Evolutionary conservation across 2,329 filamentous ascomycete species (phyloP).

Genomic region (Polytolypa hystricis): DNA sequence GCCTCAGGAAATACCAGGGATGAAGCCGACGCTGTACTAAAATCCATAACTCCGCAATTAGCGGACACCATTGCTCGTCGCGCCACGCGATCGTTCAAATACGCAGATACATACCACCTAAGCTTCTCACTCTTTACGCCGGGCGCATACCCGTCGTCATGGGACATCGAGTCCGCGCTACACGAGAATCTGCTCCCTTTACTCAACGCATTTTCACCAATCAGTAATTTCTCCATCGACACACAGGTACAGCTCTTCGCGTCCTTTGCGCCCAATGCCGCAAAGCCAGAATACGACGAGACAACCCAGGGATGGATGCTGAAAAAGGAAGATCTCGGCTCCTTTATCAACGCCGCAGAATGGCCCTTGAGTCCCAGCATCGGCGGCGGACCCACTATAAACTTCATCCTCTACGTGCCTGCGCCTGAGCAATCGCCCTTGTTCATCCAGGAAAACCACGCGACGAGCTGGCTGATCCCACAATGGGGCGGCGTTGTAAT

Average conservation of each 20-base stretch:
- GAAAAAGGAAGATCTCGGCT: slow-evolving; percentile 75
- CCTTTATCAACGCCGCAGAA: slow-evolving; percentile 94
- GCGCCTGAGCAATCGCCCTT: slow-evolving; percentile 53
- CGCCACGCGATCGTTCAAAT: slow-evolving; percentile 76
- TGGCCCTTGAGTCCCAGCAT: slow-evolving; percentile 95
- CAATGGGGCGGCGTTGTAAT: slow-evolving; percentile 82
- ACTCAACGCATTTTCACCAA: slow-evolving; percentile 63
- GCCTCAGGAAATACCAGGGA: slow-evolving; percentile 18
- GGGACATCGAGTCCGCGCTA: slow-evolving; percentile 80
- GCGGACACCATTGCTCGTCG: slow-evolving; percentile 53
- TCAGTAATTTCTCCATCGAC: slow-evolving; percentile 92
- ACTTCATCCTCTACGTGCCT: slow-evolving; percentile 87
- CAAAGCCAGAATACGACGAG: slow-evolving; percentile 44
- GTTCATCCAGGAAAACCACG: slow-evolving; percentile 46
- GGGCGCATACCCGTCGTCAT: slow-evolving; percentile 64
- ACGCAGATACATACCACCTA: slow-evolving; percentile 86
- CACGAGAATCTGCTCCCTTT: slow-evolving; percentile 72
- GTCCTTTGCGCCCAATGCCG: slow-evolving; percentile 51
- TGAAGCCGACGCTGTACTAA: slow-evolving; percentile 22
- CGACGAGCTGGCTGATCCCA: slow-evolving; percentile 81
- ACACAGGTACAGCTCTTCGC: slow-evolving; percentile 95
- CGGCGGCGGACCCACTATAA: slow-evolving; percentile 82
- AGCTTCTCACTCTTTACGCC: slow-evolving; percentile 92
- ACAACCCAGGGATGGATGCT: slow-evolving; percentile 53
- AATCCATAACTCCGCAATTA: slow-evolving; percentile 33